phyloP scores from a whole-genome alignment of 306 rosid genomes.

The Aeschynomene evenia region DNA sequence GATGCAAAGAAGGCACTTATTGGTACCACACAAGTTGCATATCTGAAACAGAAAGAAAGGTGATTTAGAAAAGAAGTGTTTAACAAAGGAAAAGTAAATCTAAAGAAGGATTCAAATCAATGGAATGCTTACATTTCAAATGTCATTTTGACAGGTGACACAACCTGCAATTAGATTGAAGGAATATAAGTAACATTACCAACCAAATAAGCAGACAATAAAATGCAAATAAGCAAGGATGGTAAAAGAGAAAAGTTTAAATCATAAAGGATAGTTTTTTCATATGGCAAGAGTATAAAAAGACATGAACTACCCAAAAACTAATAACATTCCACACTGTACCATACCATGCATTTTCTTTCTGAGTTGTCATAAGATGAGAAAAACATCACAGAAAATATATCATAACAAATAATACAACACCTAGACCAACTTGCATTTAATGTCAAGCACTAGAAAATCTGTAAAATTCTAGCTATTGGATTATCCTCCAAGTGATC shows the following conservation, averaged over 20 bases:
- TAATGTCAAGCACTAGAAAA: background rate
- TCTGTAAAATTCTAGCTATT: background rate
- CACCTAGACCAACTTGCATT: conserved; percentile 3
- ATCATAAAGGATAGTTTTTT: background rate
- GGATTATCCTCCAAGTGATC: too few species aligned
- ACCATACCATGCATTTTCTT: background rate
- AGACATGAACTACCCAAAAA: background rate
- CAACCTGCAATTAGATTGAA: conserved; percentile 61
- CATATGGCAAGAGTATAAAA: conserved; percentile 7
- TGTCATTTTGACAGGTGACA: conserved; percentile 83
- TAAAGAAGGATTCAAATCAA: background rate
- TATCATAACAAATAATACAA: background rate
- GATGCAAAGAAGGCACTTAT: conserved; percentile 91
- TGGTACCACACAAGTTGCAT: conserved; percentile 79
- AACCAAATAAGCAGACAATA: conserved; percentile 6
- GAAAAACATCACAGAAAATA: background rate
- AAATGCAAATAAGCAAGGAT: conserved; percentile 7
- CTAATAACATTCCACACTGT: background rate
- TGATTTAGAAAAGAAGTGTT: background rate
- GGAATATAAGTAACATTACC: background rate
- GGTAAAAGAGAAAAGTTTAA: background rate
- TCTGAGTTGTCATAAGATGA: background rate
- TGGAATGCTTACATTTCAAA: conserved; percentile 70
- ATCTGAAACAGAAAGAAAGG: conserved; percentile 42
- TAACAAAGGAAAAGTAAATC: background rate